phyloP scores from a whole-genome alignment of 2,329 filamentous ascomycete genomes.

The Talaromyces islandicus region DNA sequence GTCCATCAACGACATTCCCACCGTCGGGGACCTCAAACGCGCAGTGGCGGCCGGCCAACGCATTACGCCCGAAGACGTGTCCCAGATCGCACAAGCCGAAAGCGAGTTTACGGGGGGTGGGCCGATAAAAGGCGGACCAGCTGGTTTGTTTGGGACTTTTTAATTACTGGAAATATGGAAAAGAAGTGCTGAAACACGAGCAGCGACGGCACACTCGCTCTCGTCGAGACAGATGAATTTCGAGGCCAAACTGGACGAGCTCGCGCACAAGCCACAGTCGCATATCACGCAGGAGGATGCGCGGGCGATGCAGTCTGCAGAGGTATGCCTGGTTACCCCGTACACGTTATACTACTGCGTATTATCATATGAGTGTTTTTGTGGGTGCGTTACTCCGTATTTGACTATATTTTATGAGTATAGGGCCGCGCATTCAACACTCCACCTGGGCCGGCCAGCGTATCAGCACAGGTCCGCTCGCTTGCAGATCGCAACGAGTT shows the following conservation, averaged over 20 bases:
- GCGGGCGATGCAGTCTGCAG: constrained; percentile 24
- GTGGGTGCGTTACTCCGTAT: neutral
- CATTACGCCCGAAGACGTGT: constrained; percentile 27
- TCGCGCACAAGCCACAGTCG: constrained; percentile 25
- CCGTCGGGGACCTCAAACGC: constrained; percentile 25
- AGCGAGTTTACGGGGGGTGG: constrained; percentile 25
- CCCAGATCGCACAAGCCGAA: constrained; percentile 26
- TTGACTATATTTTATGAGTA: neutral
- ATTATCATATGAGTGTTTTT: neutral
- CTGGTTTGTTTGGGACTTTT: constrained; percentile 17
- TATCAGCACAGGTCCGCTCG: constrained; percentile 26
- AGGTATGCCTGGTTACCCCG: constrained; percentile 15
- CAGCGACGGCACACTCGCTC: constrained; percentile 28
- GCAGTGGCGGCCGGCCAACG: constrained; percentile 26
- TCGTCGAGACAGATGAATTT: constrained; percentile 30
- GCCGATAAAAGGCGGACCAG: constrained; percentile 26
- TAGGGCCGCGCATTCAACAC: constrained; percentile 29
- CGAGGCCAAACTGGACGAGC: constrained; percentile 25
- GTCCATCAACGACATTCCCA: constrained; percentile 19
- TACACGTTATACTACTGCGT: neutral
- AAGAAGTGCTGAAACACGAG: neutral
- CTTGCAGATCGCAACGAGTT: constrained; percentile 29
- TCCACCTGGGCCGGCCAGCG: constrained; percentile 23
- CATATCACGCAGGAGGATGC: constrained; percentile 28
- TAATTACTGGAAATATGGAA: neutral